A percentile compares a stretch with the other conserved stretches of the same genome.
Evolutionary conservation across 495 filamentous ascomycete genomes (phyloP).

Genomic region (Stereocaulon alpinum): DNA sequence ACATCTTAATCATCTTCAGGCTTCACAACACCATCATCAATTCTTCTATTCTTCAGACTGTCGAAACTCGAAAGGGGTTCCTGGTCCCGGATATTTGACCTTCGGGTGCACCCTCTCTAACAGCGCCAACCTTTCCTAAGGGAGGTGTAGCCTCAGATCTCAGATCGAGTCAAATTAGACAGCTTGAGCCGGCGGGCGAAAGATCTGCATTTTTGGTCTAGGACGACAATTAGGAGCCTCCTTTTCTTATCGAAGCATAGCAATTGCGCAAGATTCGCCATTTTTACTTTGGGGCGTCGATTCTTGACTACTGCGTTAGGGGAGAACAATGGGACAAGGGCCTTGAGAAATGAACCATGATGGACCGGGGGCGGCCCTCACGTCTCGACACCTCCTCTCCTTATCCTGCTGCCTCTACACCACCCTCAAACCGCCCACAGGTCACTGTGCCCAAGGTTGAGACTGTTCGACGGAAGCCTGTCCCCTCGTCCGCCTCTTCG

Average conservation of each 20-base stretch:
- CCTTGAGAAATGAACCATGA: conserved; percentile 7
- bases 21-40: not conserved
- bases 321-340: conserved; percentile 5
- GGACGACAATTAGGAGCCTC: conserved; percentile 9
- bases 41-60: not conserved
- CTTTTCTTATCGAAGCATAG: not conserved
- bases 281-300: not conserved
- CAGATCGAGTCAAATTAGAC: conserved; percentile 5
- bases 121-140: not conserved
- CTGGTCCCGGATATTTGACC: not conserved
- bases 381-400: conserved; percentile 8
- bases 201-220: conserved; percentile 2
- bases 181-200: not conserved
- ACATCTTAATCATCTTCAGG: not conserved
- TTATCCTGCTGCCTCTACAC: conserved; percentile 10
- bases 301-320: not conserved
- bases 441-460: conserved; percentile 18
- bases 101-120: not conserved
- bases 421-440: conserved; percentile 10
- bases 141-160: not conserved
- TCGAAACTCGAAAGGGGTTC: not conserved
- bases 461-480: conserved; percentile 29
- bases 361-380: conserved; percentile 15
- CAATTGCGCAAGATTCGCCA: conserved; percentile 11
- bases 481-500: conserved; percentile 20